Evolutionary conservation across 2,329 filamentous ascomycete genomes (phyloP), one percentile per base, ranked within the genome.

Genomic region (Penicillium sclerotiorum): DNA sequence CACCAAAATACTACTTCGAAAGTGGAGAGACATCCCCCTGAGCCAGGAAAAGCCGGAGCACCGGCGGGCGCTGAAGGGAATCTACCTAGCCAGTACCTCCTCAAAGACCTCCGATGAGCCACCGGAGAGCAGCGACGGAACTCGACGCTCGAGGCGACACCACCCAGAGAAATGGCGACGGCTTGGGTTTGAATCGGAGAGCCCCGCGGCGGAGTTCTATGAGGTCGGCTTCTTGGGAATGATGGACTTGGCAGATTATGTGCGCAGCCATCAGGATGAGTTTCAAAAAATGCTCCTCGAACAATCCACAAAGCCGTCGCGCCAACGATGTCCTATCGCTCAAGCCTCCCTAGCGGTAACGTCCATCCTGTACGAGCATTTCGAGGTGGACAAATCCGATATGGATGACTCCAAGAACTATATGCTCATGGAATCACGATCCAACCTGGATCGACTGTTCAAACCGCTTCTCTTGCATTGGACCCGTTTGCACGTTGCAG

Each of bases 231-330:
- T 92, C 67, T 73, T 99, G 46, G 94, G 94, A 22, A 90, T 99
- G 83, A 97, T 99, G 92, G 94, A 99, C 69, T 73, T 99, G 63
- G 90, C 91, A 2, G 92, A 97, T 70, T 99, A 90, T 68, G 90
- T 96, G 41, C 84, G 88, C 64, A 95, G 91, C 67, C 87, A 96
- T 65, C 90, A 96, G 68, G 92, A 96, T 66, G 84, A 85, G 9
- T 97, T 95, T 61, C 92, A 96, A 68, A 96, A 95, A 73, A 79
- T 95, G 60, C 75, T 99, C 13, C 77, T 96, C 28, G 94, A 99
- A 71, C 94, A 99, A 71, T 87, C 89, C 3, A 84, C 86, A 6
- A 84, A 85, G 63, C 82, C 88, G 1, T 62, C 82, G 18, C 77
- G 84, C 44, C 83, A 90, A 66, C 84, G 93, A 30, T 96, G 92